These are phyloP conservation scores for Triangularia setosa DNA, from an alignment of 2,329 filamentous ascomycete genomes.

Conservation along the genomic window DNA sequence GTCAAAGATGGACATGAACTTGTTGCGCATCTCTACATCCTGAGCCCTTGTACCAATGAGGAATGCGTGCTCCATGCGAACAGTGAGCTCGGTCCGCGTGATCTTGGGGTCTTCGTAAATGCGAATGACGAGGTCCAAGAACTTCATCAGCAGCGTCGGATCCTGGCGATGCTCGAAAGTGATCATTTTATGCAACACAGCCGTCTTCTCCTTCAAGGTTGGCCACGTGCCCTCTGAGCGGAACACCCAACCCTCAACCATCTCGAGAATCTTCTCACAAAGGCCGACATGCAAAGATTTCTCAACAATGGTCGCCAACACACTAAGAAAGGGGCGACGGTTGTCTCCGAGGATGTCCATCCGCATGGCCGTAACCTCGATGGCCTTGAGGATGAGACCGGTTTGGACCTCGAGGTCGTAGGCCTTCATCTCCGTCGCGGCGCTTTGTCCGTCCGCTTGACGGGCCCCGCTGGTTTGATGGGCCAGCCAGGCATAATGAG, in stretches of 20 bases:
- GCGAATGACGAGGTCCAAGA: conserved; percentile 90
- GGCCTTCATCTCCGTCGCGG: conserved; percentile 59
- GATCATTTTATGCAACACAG: conserved; percentile 98
- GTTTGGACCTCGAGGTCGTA: conserved; percentile 88
- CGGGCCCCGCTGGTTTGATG: conserved; percentile 44
- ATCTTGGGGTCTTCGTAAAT: conserved; percentile 99
- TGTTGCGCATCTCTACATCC: conserved; percentile 93
- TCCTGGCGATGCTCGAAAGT: conserved; percentile 86
- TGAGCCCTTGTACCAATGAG: conserved; percentile 89
- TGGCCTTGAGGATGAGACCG: conserved; percentile 87
- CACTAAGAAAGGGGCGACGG: conserved; percentile 87
- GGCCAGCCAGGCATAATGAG: conserved; percentile 59
- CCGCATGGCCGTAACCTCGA: conserved; percentile 84
- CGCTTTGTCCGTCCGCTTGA: conserved; percentile 51
- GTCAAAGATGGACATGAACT: conserved; percentile 95
- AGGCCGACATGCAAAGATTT: conserved; percentile 84
- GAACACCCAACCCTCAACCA: conserved; percentile 97
- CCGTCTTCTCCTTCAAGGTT: conserved; percentile 97
- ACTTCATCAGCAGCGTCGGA: conserved; percentile 81
- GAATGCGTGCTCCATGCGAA: conserved; percentile 97
- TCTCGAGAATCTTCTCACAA: conserved; percentile 86
- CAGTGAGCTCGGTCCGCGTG: conserved; percentile 88
- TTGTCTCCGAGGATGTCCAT: conserved; percentile 93
- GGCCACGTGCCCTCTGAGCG: conserved; percentile 91
- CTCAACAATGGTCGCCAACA: conserved; percentile 90